Evolutionary conservation across 1,284 basidiomycete genomes (phyloP), one percentile per base, ranked within the genome.

Genomic region (Tilletia walkeri): DNA sequence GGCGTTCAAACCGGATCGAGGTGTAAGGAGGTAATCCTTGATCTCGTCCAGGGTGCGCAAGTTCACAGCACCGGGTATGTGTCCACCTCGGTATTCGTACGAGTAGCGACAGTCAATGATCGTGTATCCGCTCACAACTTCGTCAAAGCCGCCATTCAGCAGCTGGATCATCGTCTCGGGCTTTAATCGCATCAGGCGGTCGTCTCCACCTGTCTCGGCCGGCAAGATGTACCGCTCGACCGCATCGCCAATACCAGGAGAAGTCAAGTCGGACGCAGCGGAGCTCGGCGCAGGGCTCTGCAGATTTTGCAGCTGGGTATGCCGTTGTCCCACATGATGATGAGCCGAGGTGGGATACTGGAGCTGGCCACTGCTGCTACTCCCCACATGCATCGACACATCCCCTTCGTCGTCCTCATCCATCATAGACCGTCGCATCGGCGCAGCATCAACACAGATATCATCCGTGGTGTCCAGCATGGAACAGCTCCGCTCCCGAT

Each of bases 101-200:
- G 94, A 93, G 84, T 99, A 99, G 38, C 95, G 92, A 84, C 96
- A 99, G 85, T 99, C 95, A 79, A 99, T 90, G 69, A 99, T 85
- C 73, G 78, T 77, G 69, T 69, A 82, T 48, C 70, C 70, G 20
- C 71, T 65, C 65, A 83, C 77, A 34, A 70, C 73, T 30, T 80
- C 75, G 68, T 76, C 73, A 69, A 74, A 83, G 34, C 75, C 72
- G 63, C 82, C 81, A 3, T 71, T 71, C 3, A 82, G 73, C n/a
- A 83, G 66, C 5, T 77, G 73, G 16, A 76, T 72, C 59, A 83
- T 67, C 45, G 94, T 98, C 72, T 89, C 84, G 20, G 88, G 85
- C 38, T 88, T 90, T 75, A 99, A 93, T 73, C 95, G 89, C 90
- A 98, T 95, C 66, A 99, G 84, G 1, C 95, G 95, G 79, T 99